Evolutionary conservation across 2,329 filamentous ascomycete species (phyloP), one percentile per base, ranked within the genome.

Genomic region (Hymenotorrendiella dingleyae): DNA sequence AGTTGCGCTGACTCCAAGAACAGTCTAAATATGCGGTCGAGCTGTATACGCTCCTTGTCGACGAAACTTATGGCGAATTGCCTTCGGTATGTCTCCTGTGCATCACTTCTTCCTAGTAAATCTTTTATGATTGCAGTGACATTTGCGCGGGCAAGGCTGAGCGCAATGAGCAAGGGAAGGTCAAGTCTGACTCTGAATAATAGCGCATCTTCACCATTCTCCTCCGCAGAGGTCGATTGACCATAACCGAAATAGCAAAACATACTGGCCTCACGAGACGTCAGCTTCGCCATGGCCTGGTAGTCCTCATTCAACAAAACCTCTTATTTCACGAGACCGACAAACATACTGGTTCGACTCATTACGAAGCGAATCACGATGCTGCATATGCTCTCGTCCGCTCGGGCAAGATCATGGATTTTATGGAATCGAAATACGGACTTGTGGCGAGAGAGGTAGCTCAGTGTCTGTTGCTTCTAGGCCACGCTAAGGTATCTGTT

Each of bases 21-120:
- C 51, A 83, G 79, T 80, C 78, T 48, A 80, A 88, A 70, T 78
- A 85, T 63, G 75, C 85, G 54, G 80, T 84, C 60, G 87, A 96
- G 77, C 86, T 97, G 61, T 95, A 88, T 72, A 78, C 83, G 70
- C 80, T 94, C 62, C 76, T 96, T 50, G 83, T 97, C 51, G 82
- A 89, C 62, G 89, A 96, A 63, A 75, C 86, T 46, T 91, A 93
- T 65, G 93, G 93, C 61, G 86, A 94, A 68, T 80, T 97, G 46
- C 88, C 89, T 49, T 87, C 88, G 62, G 91, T 96, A 84, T 59
- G 84, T 70, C 34, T 47, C 21, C 34, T 43, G 38, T n/a, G n/a
- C 17, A 29, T 33, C 24, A 32, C 23, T 32, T 29, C 29, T 24
- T 36, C 8, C 11, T 11, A 10, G 11, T 10, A 29, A 4, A n/a